Evolutionary conservation across 495 filamentous ascomycete genomes (phyloP), one percentile per base, ranked within the genome.

Genomic region (Penicillium coffeae): DNA sequence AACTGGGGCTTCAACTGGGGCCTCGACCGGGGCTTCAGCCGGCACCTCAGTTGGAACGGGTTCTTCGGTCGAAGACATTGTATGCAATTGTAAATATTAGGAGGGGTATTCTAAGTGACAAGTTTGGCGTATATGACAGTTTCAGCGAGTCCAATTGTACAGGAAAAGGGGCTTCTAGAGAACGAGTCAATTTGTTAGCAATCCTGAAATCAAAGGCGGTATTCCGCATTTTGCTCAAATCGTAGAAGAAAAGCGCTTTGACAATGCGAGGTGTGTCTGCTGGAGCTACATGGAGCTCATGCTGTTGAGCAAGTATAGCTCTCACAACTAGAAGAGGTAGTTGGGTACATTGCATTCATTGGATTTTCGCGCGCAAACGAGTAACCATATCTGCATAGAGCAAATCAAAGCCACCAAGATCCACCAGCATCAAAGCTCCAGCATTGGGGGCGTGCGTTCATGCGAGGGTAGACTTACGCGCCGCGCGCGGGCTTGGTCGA

Each of bases 21-120:
- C 39, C n/a, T n/a, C n/a, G n/a, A n/a, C 38, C 21, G 71, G 65
- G 22, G 54, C 38, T 5, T 66, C 64, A 1, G 52, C 41, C 48
- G 69, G 53, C 21, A 52, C 51, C n/a, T 63, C 52, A 36, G 52
- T 40, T 42, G 65, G 42, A 14, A 70, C 39, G 14, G 70, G 63
- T 38, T 71, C 70, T 39, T 71, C 70, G 16, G 59, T 66, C 2
- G 70, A 68, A n/a, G 68, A 59, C 70, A 73, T 73, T 2, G 44
- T 47, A 38, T 14, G 49, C 16, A 43, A 15, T 21, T 7, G 25
- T 20, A 30, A 18, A 10, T 4, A 45, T 45, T 45, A 19, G 14
- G 42, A 36, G 7, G 9, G 15, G 21, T 12, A 10, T 22, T 8
- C 19, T 12, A 19, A 16, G 7, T 20, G 34, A 38, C 15, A 34